A percentile compares a stretch with the other conserved stretches of the same genome.
Evolutionary conservation across 2,329 filamentous ascomycete species (phyloP).

Genomic region (Alternaria arbusti): DNA sequence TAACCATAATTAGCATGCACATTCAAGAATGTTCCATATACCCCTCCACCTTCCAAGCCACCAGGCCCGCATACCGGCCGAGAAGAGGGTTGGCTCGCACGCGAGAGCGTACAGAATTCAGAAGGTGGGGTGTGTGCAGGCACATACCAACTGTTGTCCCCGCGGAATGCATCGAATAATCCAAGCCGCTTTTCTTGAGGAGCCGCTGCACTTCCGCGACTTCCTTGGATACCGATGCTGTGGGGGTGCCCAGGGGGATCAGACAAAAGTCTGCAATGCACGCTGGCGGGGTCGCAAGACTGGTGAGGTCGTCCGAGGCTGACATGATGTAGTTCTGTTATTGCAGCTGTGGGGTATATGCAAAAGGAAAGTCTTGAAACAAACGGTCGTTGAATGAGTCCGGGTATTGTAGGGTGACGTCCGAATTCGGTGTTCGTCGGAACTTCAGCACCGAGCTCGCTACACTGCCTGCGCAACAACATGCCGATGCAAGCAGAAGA

Average conservation of each 20-base stretch:
- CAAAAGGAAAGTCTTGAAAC: neutral
- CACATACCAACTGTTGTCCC: conserved; percentile 86
- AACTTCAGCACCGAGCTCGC: neutral
- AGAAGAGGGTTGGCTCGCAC: conserved; percentile 3
- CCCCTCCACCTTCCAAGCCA: conserved; percentile 10
- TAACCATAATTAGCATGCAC: conserved; percentile 46
- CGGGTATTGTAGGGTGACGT: neutral
- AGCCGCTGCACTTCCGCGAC: conserved; percentile 88
- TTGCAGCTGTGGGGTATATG: neutral
- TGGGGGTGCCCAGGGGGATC: conserved; percentile 72
- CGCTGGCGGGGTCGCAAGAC: conserved; percentile 66
- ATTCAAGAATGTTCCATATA: neutral
- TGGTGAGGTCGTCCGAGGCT: conserved; percentile 24
- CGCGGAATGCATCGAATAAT: conserved; percentile 89
- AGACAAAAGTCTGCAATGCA: conserved; percentile 93
- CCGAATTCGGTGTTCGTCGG: neutral
- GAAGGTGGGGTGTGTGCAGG: neutral
- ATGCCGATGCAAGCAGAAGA: neutral
- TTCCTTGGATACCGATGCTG: conserved; percentile 64
- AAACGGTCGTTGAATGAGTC: neutral
- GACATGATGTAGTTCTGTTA: conserved; percentile 21
- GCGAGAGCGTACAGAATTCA: neutral
- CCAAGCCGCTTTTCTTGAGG: conserved; percentile 78
- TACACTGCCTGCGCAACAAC: neutral
- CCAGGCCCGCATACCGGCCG: conserved; percentile 8